These are phyloP conservation scores for Hawksworthiomyces lignivorus DNA, from an alignment of 2,329 filamentous ascomycete genomes.

Conservation along the genomic window DNA sequence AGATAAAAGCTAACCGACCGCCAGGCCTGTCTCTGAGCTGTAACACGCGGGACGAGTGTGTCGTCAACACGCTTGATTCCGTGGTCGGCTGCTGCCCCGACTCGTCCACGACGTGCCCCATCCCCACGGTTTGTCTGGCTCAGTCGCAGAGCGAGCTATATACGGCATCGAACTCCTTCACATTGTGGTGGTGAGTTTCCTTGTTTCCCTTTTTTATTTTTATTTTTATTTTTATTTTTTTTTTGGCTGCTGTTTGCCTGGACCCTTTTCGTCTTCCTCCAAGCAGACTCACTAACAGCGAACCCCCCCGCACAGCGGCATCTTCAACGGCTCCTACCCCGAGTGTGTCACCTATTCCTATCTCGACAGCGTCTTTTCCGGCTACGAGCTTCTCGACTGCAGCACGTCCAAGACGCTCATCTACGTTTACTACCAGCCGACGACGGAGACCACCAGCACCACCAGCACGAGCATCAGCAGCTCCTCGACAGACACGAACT, in stretches of 20 bases:
- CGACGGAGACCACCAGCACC: not conserved
- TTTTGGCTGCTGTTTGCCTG: too few relatives aligned
- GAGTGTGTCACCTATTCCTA: conserved; percentile 26
- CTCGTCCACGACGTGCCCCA: conserved; percentile 14
- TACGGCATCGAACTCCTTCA: conserved; percentile 19
- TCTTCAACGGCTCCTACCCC: conserved; percentile 15
- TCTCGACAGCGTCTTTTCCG: conserved; percentile 14
- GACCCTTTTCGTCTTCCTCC: not conserved
- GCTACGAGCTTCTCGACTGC: conserved; percentile 25
- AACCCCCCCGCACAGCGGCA: too few relatives aligned
- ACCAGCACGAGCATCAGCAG: conserved; percentile 1
- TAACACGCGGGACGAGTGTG: conserved; percentile 18
- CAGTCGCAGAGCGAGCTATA: conserved; percentile 16
- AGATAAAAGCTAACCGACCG: not conserved
- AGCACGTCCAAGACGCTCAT: conserved; percentile 17
- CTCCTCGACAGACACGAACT: too few relatives aligned
- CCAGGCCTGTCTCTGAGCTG: conserved; percentile 22
- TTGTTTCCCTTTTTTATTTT: not conserved
- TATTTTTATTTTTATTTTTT: too few relatives aligned
- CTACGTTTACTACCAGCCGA: conserved; percentile 17
- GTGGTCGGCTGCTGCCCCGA: conserved; percentile 26
- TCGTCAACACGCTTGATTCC: conserved; percentile 21
- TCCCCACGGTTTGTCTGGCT: conserved; percentile 23
- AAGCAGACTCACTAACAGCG: conserved; percentile 12
- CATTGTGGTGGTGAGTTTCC: conserved; percentile 24